These are phyloP conservation scores for Naematelia aurantialba DNA, from an alignment of 768 basidiomycete genomes.

Conservation along the genomic window DNA sequence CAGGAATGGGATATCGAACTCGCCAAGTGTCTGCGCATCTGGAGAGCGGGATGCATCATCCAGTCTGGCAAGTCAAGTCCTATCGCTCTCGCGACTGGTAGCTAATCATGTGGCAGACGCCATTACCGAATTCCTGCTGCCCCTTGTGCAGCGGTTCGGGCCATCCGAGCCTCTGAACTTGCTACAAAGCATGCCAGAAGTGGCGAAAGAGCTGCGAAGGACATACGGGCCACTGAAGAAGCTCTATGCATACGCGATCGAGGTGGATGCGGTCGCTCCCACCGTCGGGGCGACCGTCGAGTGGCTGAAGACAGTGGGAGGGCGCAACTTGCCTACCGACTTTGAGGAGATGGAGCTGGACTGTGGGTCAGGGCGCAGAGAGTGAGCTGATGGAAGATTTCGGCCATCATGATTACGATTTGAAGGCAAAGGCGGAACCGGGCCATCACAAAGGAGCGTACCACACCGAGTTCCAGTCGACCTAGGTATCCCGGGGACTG, in stretches of 20 bases:
- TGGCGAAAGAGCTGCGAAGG: conserved; percentile 40
- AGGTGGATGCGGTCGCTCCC: conserved; percentile 44
- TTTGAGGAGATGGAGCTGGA: conserved; percentile 45
- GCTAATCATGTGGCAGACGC: conserved; percentile 26
- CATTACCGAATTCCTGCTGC: conserved; percentile 32
- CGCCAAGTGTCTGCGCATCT: conserved; percentile 38
- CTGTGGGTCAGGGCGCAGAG: conserved; percentile 24
- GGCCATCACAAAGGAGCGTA: conserved; percentile 41
- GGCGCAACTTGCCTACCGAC: conserved; percentile 36
- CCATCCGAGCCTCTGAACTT: conserved; percentile 35
- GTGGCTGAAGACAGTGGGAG: conserved; percentile 40
- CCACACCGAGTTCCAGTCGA: conserved; percentile 38
- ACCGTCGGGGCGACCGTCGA: conserved; percentile 43
- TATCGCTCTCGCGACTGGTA: not conserved
- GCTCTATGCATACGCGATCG: conserved; percentile 33
- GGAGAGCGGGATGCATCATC: conserved; percentile 51
- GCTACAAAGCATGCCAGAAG: conserved; percentile 34
- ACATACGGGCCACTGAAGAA: conserved; percentile 40
- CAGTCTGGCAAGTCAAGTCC: conserved; percentile 30
- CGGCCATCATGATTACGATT: conserved; percentile 46
- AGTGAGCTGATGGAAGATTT: conserved; percentile 22
- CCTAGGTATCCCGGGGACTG: too few species aligned
- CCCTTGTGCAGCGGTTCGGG: conserved; percentile 31
- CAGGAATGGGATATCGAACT: conserved; percentile 44
- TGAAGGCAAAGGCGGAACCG: conserved; percentile 31